Evolutionary conservation across 768 basidiomycete genomes (phyloP).

Genomic region (Leccinum barrowsii): DNA sequence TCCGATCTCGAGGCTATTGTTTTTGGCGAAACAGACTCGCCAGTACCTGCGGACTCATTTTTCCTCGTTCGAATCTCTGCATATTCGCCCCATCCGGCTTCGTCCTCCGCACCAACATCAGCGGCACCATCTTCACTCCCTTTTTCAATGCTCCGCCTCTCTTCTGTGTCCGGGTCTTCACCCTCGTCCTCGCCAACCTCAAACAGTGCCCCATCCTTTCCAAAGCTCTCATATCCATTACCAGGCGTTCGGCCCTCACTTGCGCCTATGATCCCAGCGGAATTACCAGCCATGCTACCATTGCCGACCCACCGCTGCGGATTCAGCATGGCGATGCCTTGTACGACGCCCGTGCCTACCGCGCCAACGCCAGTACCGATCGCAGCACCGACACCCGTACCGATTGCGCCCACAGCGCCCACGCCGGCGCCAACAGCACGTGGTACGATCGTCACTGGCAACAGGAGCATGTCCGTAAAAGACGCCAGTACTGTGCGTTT

Average conservation of each 20-base stretch:
- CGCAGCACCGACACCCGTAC: conserved; percentile 58
- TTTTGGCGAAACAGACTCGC: background rate
- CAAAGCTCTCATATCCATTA: conserved; percentile 21
- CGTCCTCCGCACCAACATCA: conserved; percentile 9
- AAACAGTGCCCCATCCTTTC: conserved; percentile 42
- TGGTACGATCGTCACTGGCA: conserved; percentile 96
- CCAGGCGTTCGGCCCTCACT: background rate
- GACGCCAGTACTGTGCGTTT: conserved; percentile 92
- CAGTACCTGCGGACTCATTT: background rate
- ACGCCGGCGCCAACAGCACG: conserved; percentile 72
- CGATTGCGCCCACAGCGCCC: conserved; percentile 61
- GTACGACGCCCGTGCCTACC: conserved; percentile 70
- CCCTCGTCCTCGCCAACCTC: conserved; percentile 46
- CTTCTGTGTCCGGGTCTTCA: conserved; percentile 4
- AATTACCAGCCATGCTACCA: conserved; percentile 6
- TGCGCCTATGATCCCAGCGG: background rate
- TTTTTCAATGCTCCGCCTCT: conserved; percentile 16
- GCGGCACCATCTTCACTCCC: background rate
- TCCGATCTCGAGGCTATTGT: background rate
- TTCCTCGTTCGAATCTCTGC: conserved; percentile 7
- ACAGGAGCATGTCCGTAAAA: conserved; percentile 82
- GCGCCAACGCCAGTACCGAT: conserved; percentile 56
- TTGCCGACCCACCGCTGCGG: conserved; percentile 78
- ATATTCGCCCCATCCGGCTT: conserved; percentile 26
- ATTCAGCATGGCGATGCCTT: conserved; percentile 86